Conservation (phyloP, 805 yeast genomes). For the Helenozyma rhizophorensis region DNA sequence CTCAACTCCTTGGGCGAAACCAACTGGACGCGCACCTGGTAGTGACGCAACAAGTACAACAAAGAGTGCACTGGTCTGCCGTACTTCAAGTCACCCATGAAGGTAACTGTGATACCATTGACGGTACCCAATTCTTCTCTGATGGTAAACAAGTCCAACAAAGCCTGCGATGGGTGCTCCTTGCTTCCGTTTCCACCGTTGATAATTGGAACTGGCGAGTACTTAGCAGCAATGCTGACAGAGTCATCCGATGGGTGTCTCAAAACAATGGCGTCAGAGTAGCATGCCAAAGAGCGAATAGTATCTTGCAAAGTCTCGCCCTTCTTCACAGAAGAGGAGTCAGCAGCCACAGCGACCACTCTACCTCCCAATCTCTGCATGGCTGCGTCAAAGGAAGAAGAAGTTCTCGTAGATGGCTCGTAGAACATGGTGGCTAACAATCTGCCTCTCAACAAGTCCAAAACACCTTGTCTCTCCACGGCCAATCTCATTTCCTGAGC, state of each 20-base stretch:
- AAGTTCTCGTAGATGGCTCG: slow-evolving; percentile 97
- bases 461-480: slow-evolving; percentile 93
- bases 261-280: slow-evolving; percentile 93
- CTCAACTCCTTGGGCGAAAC: slow-evolving; percentile 87
- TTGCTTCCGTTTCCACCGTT: slow-evolving; percentile 98
- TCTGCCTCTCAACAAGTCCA: slow-evolving; percentile 86
- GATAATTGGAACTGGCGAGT: slow-evolving; percentile 93
- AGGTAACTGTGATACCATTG: slow-evolving; percentile 94
- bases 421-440: slow-evolving; percentile 92
- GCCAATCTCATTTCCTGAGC: slow-evolving; percentile 98
- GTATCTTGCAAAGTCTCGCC: slow-evolving; percentile 99
- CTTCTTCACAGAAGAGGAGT: slow-evolving; percentile 91
- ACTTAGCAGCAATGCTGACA: slow-evolving; percentile 92
- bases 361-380: slow-evolving; percentile 99
- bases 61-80: slow-evolving; percentile 99
- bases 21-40: slow-evolving; percentile 88
- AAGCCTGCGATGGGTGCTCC: slow-evolving; percentile 99
- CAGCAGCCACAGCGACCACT: slow-evolving; percentile 81
- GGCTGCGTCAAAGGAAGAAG: slow-evolving; percentile 96
- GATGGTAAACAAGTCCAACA: slow-evolving; percentile 93
- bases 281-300: slow-evolving; percentile 88
- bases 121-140: slow-evolving; percentile 99
- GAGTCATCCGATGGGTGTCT: slow-evolving; percentile 94
- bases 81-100: slow-evolving; percentile 97
- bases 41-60: slow-evolving; percentile 83